phyloP scores from a whole-genome alignment of 2,329 filamentous ascomycete species.

The Epichloe gansuensis region DNA sequence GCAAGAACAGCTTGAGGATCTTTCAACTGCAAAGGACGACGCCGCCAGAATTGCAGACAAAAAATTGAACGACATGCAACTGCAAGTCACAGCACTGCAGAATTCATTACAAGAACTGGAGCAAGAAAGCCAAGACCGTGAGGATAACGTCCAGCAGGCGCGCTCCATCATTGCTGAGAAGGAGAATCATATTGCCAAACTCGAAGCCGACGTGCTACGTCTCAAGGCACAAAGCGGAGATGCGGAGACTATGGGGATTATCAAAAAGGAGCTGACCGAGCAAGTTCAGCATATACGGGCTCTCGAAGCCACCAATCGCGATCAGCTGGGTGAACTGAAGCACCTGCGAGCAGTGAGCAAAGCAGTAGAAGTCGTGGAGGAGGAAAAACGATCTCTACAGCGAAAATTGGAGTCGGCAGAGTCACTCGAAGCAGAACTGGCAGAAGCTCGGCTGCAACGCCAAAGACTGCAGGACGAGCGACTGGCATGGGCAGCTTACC shows the following conservation, averaged over 20 bases:
- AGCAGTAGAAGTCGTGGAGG: conserved; percentile 86
- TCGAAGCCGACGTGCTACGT: conserved; percentile 74
- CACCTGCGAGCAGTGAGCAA: conserved; percentile 70
- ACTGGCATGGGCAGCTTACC: conserved; percentile 72
- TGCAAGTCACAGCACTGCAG: conserved; percentile 33
- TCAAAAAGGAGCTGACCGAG: conserved; percentile 78
- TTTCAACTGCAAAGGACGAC: conserved; percentile 50
- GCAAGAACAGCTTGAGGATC: conserved; percentile 72
- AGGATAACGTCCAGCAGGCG: conserved; percentile 41
- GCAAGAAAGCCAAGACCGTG: conserved; percentile 42
- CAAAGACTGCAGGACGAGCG: conserved; percentile 83
- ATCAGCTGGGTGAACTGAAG: conserved; percentile 67
- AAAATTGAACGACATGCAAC: conserved; percentile 40
- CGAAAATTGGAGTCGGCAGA: conserved; percentile 65
- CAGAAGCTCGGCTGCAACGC: conserved; percentile 68
- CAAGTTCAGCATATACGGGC: conserved; percentile 85
- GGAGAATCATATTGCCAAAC: conserved; percentile 55
- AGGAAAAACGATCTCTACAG: conserved; percentile 79
- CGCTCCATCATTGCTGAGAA: conserved; percentile 57
- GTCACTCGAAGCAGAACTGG: conserved; percentile 60
- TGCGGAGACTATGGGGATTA: conserved; percentile 69
- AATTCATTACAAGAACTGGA: conserved; percentile 44
- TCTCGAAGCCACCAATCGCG: conserved; percentile 67
- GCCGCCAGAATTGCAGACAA: conserved; percentile 50
- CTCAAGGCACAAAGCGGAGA: conserved; percentile 81